Percentiles rank a stretch among this genome's conserved stretches.
Evolutionary conservation across 2,329 filamentous ascomycete genomes (phyloP).

Genomic region (Cladosporium sp.): DNA sequence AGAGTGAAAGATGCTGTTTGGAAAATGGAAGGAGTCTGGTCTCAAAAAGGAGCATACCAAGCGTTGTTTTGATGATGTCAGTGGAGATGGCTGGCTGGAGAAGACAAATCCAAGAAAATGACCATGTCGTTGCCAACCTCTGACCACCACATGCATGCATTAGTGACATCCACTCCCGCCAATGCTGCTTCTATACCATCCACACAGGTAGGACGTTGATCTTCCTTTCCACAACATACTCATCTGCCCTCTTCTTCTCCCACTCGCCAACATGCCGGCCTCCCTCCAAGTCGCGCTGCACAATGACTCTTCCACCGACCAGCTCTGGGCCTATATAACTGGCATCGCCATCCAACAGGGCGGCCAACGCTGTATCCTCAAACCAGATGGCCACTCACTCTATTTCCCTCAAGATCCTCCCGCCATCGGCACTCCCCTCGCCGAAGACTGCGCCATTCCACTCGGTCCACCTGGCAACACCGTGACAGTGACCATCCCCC

Average conservation of each 20-base stretch:
- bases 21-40: no score
- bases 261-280: constrained; percentile 25
- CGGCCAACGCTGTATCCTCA: constrained; percentile 30
- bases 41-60: not conserved
- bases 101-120: no score
- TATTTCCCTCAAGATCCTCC: constrained; percentile 32
- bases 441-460: constrained; percentile 34
- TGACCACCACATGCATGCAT: no score
- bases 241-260: not conserved
- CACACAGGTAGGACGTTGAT: not conserved
- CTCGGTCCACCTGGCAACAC: constrained; percentile 31
- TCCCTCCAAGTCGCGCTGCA: constrained; percentile 31
- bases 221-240: not conserved
- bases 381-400: constrained; percentile 31
- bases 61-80: no score
- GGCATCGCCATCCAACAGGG: constrained; percentile 33
- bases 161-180: not conserved
- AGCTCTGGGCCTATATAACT: constrained; percentile 34
- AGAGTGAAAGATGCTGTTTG: no score
- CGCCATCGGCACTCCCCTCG: constrained; percentile 28
- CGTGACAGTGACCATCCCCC: constrained; percentile 29
- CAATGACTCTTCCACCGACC: constrained; percentile 30
- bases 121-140: no score
- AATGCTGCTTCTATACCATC: not conserved
- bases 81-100: no score